Base-by-base conservation (phyloP, 257 asterid genomes). In the Paulownia fortunei region DNA sequence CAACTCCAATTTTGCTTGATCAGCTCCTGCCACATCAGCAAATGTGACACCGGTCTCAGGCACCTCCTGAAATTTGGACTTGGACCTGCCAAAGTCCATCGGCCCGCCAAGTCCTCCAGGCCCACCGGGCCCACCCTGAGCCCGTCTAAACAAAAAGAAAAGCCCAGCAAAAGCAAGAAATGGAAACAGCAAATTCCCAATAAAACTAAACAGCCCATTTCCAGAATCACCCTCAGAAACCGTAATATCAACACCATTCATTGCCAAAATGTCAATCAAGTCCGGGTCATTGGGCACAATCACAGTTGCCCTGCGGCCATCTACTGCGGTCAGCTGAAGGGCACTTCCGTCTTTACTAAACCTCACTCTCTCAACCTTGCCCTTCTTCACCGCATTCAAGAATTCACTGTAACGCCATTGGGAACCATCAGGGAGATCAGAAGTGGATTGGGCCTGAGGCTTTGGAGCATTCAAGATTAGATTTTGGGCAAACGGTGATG, bases 21-120 rank as follows among this genome's bases (percentile, higher is more conserved):
- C 98, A 76, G 99, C 99, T 8, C 99, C 98, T 0, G 98, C 99
- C 2, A 93, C 98, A 44, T 95, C 99, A 80, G 94, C 96, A 56
- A 95, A 95, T 0, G 97, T 80, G 73, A 93, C 91, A 5, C 99
- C 99, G 0, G 97, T 95, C 68, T 95, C 99, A 0, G 99, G 99
- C 19, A 95, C 99, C 79, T 95, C 99, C 85, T 95, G 98, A 67
- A 95, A 95, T 88, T 93, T 95, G 8, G 99, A 95, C 61, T 95
- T 95, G 32, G 98, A 95, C 78, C 99, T 74, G 39, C 98, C 99
- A 8, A 95, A 95, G 78, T 95, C 99, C 99, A 95, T 95, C 1
- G 99, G 99, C 21, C 98, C 99, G 4, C 99, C 99, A 0, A 93
- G 91, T 5, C 98, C 97, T 0, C 99, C 99, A 0, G 97, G 98